Conservation (phyloP, 2,329 filamentous ascomycete species). For the Fusarium duplospermum region DNA sequence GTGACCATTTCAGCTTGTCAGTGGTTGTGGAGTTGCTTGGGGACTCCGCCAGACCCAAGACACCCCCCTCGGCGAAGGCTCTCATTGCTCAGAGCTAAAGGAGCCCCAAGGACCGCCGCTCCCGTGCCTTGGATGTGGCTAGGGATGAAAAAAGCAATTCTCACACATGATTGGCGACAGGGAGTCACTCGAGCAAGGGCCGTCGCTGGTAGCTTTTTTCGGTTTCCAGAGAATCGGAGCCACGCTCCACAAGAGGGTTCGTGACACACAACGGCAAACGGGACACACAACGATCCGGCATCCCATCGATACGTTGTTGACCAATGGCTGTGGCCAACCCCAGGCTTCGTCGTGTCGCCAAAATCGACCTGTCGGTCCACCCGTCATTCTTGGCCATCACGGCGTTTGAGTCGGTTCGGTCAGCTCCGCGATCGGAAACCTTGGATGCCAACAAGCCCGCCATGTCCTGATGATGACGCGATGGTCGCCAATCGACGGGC, state of each 20-base stretch:
- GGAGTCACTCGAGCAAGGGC: slow-evolving; percentile 36
- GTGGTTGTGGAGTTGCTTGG: slow-evolving; percentile 25
- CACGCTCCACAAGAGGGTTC: slow-evolving; percentile 46
- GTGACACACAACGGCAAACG: slow-evolving; percentile 39
- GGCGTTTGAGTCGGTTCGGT: slow-evolving; percentile 15
- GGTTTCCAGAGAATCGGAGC: slow-evolving; percentile 50
- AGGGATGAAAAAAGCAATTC: slow-evolving; percentile 22
- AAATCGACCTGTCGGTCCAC: slow-evolving; percentile 33
- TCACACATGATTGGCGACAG: slow-evolving; percentile 40
- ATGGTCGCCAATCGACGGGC: slow-evolving; percentile 3
- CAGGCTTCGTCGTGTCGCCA: slow-evolving; percentile 18
- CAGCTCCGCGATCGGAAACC: slow-evolving; percentile 32
- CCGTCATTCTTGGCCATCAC: slow-evolving; percentile 24
- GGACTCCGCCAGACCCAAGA: slow-evolving; percentile 29
- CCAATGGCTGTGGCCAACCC: slow-evolving; percentile 27
- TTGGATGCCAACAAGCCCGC: background rate
- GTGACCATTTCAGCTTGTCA: slow-evolving; percentile 40
- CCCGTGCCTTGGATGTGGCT: slow-evolving; percentile 43
- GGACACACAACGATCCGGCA: slow-evolving; percentile 40
- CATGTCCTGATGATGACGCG: slow-evolving; percentile 29
- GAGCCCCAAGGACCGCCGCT: slow-evolving; percentile 41
- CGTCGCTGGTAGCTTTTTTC: slow-evolving; percentile 40
- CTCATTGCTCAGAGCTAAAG: slow-evolving; percentile 36
- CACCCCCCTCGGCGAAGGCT: slow-evolving; percentile 34
- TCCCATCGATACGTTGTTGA: slow-evolving; percentile 36